Conservation (phyloP, 148 eudicot species). For the Cornus suecica region DNA sequence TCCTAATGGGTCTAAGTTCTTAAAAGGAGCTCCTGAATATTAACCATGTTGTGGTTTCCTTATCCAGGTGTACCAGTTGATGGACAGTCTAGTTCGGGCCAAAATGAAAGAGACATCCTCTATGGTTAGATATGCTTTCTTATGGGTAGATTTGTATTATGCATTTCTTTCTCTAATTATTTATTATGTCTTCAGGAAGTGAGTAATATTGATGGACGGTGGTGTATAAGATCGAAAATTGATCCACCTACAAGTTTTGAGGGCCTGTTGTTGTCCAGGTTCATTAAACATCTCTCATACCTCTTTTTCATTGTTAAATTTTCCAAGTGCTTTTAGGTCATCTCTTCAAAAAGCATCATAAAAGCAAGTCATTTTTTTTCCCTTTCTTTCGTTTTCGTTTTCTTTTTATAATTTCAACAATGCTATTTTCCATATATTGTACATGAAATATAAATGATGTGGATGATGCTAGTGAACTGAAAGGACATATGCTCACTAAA, state of each 20-base stretch:
- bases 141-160: constrained; percentile 5
- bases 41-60: constrained; percentile 17
- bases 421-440: not conserved
- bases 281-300: constrained; percentile 18
- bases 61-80: constrained; percentile 66
- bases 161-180: constrained; percentile 1
- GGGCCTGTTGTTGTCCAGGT: constrained; percentile 90
- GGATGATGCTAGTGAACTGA: not conserved
- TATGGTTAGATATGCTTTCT: constrained; percentile 42
- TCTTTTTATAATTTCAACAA: too few relatives aligned
- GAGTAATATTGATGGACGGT: constrained; percentile 74
- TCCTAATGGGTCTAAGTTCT: not conserved
- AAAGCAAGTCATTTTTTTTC: not conserved
- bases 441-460: not conserved
- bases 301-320: not conserved
- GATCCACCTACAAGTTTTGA: constrained; percentile 48
- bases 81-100: constrained; percentile 57
- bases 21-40: not conserved
- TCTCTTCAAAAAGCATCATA: not conserved
- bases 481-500: not conserved
- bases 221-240: constrained; percentile 70
- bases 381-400: not conserved
- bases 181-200: constrained; percentile 56
- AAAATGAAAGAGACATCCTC: constrained; percentile 41
- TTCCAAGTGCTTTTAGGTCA: not conserved